These are phyloP conservation scores for Chamaecrista fasciculata DNA, from an alignment of 306 rosid genomes.

Conservation along the genomic window DNA sequence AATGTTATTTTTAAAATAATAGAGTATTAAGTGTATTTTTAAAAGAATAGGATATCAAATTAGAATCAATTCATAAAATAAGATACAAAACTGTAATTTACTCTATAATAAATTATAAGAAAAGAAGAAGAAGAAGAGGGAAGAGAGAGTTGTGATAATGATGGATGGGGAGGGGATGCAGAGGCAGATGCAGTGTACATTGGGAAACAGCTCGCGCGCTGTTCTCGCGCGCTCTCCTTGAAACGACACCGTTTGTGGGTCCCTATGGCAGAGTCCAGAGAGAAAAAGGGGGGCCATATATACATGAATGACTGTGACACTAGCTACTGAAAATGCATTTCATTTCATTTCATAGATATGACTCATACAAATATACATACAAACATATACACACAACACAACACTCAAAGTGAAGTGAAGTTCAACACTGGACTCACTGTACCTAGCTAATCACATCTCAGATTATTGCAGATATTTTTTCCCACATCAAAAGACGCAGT, in stretches of 20 bases:
- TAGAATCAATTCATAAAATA: too few relatives aligned
- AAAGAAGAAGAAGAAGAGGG: not conserved
- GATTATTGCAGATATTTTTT: not conserved
- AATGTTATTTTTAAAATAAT: too few relatives aligned
- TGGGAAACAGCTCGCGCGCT: conserved; percentile 59
- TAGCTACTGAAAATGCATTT: conserved; percentile 22
- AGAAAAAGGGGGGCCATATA: too few relatives aligned
- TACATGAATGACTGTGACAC: conserved; percentile 7
- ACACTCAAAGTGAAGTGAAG: conserved; percentile 24
- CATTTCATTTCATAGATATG: too few relatives aligned
- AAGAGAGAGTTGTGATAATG: not conserved
- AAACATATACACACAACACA: too few relatives aligned
- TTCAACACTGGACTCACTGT: not conserved
- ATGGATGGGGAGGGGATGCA: too few relatives aligned
- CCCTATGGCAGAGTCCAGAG: conserved; percentile 3
- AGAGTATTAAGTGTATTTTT: too few relatives aligned
- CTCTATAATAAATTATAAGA: too few relatives aligned
- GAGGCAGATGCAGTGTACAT: conserved; percentile 31
- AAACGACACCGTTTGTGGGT: conserved; percentile 39
- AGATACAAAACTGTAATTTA: too few relatives aligned
- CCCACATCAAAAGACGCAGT: not conserved
- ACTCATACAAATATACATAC: too few relatives aligned
- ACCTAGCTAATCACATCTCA: too few relatives aligned
- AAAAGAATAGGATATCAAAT: too few relatives aligned
- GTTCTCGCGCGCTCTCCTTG: conserved; percentile 45